phyloP scores from a whole-genome alignment of 169 alveolate genomes.

The Eimeria sp. region DNA sequence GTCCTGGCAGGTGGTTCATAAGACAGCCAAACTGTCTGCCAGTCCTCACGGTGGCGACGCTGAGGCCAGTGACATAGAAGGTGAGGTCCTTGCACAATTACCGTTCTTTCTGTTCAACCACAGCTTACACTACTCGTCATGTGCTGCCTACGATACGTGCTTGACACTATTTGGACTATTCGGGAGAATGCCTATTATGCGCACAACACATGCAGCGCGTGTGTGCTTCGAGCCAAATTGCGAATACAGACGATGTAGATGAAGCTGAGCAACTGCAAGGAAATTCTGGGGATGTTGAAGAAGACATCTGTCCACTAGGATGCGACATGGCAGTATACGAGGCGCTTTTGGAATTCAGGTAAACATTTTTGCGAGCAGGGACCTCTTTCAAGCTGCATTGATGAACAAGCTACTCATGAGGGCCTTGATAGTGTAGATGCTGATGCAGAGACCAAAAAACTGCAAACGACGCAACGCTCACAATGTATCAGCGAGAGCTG shows the following conservation, averaged over 20 bases:
- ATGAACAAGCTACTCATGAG: background rate
- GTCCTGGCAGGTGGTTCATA: constrained; percentile 38
- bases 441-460: constrained; percentile 40
- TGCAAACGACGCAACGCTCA: constrained; percentile 3
- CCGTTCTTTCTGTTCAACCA: background rate
- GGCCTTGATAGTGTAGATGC: background rate
- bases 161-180: background rate
- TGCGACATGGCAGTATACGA: constrained; percentile 62
- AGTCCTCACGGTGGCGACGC: constrained; percentile 23
- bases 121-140: background rate
- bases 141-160: background rate
- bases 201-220: background rate
- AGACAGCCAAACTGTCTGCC: background rate
- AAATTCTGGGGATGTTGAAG: constrained; percentile 41
- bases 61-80: constrained; percentile 27
- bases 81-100: constrained; percentile 2
- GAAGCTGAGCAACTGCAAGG: constrained; percentile 53
- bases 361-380: background rate
- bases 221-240: background rate
- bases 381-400: background rate
- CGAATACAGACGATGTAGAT: constrained; percentile 39
- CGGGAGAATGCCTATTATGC: background rate
- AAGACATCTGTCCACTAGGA: constrained; percentile 53
- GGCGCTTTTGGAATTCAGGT: constrained; percentile 65
- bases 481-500: constrained; percentile 31